These are phyloP conservation scores for Globisporangium alternatum DNA, from an alignment of 352 stramenopile species.

Conservation along the genomic window DNA sequence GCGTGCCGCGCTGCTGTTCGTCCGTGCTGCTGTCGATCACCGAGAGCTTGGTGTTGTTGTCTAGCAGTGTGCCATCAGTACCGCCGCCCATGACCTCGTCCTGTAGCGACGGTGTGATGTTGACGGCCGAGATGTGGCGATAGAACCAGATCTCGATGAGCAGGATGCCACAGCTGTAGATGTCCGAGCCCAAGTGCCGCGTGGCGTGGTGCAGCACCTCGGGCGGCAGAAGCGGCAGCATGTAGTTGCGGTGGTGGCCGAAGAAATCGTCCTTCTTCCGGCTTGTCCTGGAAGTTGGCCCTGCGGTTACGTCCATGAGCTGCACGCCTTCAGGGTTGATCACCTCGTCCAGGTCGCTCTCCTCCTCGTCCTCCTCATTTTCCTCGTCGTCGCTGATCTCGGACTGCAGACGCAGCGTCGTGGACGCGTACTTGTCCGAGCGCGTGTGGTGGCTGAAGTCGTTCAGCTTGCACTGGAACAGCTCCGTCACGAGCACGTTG, in stretches of 20 bases:
- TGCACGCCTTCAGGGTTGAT: slow-evolving; percentile 31
- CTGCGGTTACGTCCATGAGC: slow-evolving; percentile 28
- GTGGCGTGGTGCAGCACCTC: slow-evolving; percentile 40
- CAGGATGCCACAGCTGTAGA: slow-evolving; percentile 59
- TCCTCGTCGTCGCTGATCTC: slow-evolving; percentile 19
- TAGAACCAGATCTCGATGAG: slow-evolving; percentile 61
- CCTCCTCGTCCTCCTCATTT: slow-evolving; percentile 16
- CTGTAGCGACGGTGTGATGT: slow-evolving; percentile 14
- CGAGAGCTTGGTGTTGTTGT: slow-evolving; percentile 7
- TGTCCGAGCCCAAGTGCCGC: slow-evolving; percentile 38
- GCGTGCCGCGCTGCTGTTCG: not conserved
- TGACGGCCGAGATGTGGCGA: slow-evolving; percentile 38
- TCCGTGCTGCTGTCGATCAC: slow-evolving; percentile 12
- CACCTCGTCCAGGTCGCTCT: slow-evolving; percentile 22
- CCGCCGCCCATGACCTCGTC: slow-evolving; percentile 13
- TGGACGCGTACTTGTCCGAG: slow-evolving; percentile 25
- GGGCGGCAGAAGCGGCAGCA: slow-evolving; percentile 40
- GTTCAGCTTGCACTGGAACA: slow-evolving; percentile 57
- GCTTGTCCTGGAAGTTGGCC: not conserved
- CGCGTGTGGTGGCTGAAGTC: slow-evolving; percentile 45
- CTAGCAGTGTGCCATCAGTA: slow-evolving; percentile 4
- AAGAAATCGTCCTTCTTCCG: slow-evolving; percentile 8
- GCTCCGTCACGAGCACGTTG: slow-evolving; percentile 61
- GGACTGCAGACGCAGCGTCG: slow-evolving; percentile 15
- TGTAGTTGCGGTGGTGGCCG: slow-evolving; percentile 13